Evolutionary conservation across 1,284 basidiomycete species (phyloP), one percentile per base, ranked within the genome.

Genomic region (Ustilago cynodontis): DNA sequence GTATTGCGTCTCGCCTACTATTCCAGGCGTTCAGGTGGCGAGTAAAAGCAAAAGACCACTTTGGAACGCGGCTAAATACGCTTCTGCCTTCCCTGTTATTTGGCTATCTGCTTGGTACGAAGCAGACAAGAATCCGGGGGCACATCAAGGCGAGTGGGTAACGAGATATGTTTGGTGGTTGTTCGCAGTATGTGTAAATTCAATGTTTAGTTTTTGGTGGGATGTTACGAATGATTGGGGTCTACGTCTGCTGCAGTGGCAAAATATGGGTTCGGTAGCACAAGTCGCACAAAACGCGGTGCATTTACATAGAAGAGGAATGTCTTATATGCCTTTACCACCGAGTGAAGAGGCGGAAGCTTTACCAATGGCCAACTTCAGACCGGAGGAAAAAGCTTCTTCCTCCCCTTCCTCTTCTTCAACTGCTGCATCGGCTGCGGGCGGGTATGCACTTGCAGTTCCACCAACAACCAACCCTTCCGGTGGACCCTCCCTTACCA

Each of bases 171-270:
- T 37, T 47, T 52, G 69, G n/a, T 77, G 75, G 97, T 86, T 98
- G 16, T 86, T 95, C 26, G 90, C 92, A 13, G 95, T 94, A 28
- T 89, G 90, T 16, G 86, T 97, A 79, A 99, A 99, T 86, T 96
- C 95, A 1, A 86, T 94, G 50, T 99, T 94, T 87, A 96, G 94
- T 7, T 98, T 97, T 86, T 99, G 94, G 93, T 99, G 97, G 97
- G 97, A 99, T 86, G 90, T 99, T 35, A 94, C 93, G 51, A 94
- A 98, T 85, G 97, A 99, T 86, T 99, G 96, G 96, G 97, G 97
- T 0, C 88, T 99, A 52, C 90, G 91, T 49, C 87, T 98, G 29
- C 88, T 98, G 65, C 89, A 71, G 24, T 67, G 62, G 24, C 37
- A 28, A 4, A 75, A 79, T 10, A 65, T 83, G 67, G 47, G 58